Evolutionary conservation across 169 alveolate species (phyloP).

Genomic region (Fabrea salina): DNA sequence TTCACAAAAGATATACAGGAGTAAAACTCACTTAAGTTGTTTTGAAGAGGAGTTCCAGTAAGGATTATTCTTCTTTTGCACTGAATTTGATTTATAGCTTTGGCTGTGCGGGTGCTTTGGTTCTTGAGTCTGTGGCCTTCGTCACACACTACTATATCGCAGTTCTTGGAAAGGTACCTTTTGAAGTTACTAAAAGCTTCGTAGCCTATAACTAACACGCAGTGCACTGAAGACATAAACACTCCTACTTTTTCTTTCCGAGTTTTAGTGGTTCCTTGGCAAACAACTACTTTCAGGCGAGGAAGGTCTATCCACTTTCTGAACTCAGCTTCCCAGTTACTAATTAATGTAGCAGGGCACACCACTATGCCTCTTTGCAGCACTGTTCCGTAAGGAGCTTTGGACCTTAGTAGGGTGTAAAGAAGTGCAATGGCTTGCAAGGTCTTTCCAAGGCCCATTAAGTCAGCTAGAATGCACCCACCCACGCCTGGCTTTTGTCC

Average conservation of each 20-base stretch:
- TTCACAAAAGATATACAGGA: slow-evolving; percentile 55
- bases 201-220: slow-evolving; percentile 87
- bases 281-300: slow-evolving; percentile 85
- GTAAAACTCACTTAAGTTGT: slow-evolving; percentile 60
- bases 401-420: slow-evolving; percentile 1
- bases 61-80: slow-evolving; percentile 79
- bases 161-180: slow-evolving; percentile 79
- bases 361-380: slow-evolving; percentile 83
- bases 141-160: slow-evolving; percentile 93
- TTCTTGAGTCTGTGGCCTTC: slow-evolving; percentile 96
- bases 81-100: slow-evolving; percentile 81
- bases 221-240: slow-evolving; percentile 39
- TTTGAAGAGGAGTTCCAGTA: slow-evolving; percentile 75
- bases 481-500: background rate
- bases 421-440: slow-evolving; percentile 56
- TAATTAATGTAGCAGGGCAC: slow-evolving; percentile 91
- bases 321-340: slow-evolving; percentile 92
- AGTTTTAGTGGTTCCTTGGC: slow-evolving; percentile 86
- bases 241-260: background rate
- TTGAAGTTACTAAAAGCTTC: slow-evolving; percentile 90
- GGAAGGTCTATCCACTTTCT: slow-evolving; percentile 90
- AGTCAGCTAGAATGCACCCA: slow-evolving; percentile 73
- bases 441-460: slow-evolving; percentile 75
- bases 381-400: background rate
- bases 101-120: slow-evolving; percentile 88